Conservation (phyloP, 768 basidiomycete genomes). For the Pleurotus ostreatus region DNA sequence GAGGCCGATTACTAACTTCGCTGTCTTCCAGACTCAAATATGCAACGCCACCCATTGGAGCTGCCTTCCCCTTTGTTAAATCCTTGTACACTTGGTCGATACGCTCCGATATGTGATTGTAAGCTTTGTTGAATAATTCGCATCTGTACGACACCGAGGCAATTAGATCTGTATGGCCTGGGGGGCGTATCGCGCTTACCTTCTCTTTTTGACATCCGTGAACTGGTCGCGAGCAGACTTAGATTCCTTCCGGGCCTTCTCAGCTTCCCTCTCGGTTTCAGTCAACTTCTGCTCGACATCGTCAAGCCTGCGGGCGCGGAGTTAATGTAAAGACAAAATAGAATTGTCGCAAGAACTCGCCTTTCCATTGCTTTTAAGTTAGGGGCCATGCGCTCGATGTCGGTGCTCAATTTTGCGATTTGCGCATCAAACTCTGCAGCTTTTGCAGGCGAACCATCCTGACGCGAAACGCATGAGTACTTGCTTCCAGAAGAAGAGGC, state of each 20-base stretch:
- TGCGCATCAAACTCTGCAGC: slow-evolving; percentile 72
- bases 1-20: slow-evolving; percentile 52
- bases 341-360: slow-evolving; percentile 32
- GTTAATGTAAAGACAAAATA: not conserved
- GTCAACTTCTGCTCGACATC: slow-evolving; percentile 81
- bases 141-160: slow-evolving; percentile 27
- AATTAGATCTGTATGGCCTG: not conserved
- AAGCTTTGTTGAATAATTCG: slow-evolving; percentile 93
- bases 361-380: slow-evolving; percentile 96
- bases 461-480: slow-evolving; percentile 3
- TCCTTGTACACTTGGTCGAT: slow-evolving; percentile 98
- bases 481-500: not conserved
- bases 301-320: slow-evolving; percentile 53
- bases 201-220: slow-evolving; percentile 77
- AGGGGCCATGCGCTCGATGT: slow-evolving; percentile 92
- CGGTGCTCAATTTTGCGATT: slow-evolving; percentile 64
- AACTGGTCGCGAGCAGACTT: slow-evolving; percentile 89
- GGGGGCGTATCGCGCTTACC: slow-evolving; percentile 37
- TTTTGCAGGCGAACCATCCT: slow-evolving; percentile 61
- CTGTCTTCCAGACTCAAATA: slow-evolving; percentile 95
- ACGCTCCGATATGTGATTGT: slow-evolving; percentile 90
- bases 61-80: slow-evolving; percentile 90
- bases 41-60: slow-evolving; percentile 94
- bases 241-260: slow-evolving; percentile 86
- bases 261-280: slow-evolving; percentile 90